phyloP scores from a whole-genome alignment of 768 basidiomycete genomes.

The Trametes gibbosa region DNA sequence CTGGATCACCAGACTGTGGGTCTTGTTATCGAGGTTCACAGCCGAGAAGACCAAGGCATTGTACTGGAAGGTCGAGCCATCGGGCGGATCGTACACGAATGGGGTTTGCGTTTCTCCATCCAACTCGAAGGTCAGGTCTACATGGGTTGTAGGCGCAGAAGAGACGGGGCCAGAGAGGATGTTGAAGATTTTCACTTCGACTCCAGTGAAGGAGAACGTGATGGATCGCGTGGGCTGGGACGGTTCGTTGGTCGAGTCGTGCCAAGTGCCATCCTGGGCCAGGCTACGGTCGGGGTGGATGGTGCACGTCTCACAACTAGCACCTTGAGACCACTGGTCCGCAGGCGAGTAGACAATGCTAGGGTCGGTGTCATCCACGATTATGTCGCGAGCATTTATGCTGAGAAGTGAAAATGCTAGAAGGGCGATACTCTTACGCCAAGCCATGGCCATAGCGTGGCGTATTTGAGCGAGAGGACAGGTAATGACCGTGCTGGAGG shows the following conservation, averaged over 20 bases:
- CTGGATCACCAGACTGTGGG: neutral
- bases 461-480: neutral
- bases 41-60: neutral
- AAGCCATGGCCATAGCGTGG: neutral
- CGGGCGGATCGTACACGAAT: neutral
- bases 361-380: neutral
- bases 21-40: neutral
- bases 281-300: neutral
- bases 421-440: neutral
- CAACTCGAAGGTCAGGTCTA: constrained; percentile 6
- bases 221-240: neutral
- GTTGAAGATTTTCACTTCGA: constrained; percentile 3
- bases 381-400: neutral
- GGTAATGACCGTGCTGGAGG: neutral
- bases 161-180: neutral
- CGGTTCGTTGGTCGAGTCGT: constrained; percentile 5
- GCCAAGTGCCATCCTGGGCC: constrained; percentile 6
- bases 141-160: neutral
- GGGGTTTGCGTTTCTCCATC: neutral
- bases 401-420: neutral
- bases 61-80: constrained; percentile 1
- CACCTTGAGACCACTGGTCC: constrained; percentile 9
- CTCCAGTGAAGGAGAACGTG: neutral
- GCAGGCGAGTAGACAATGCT: constrained; percentile 6
- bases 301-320: neutral